These are phyloP conservation scores for Nemania serpens DNA, from an alignment of 2,329 filamentous ascomycete genomes.

Conservation along the genomic window DNA sequence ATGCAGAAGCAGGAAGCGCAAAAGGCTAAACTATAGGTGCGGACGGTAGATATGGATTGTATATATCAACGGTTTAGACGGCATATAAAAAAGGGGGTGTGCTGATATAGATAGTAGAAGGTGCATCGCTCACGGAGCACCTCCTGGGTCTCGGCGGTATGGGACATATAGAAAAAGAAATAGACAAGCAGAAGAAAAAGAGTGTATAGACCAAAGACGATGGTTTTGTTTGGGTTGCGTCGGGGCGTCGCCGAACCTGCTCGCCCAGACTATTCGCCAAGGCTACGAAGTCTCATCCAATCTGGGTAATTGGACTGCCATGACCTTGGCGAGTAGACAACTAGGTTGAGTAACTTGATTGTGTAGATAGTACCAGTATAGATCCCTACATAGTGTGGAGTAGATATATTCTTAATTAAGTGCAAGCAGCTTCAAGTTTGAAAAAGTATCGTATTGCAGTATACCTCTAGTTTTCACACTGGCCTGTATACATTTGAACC, in stretches of 20 bases:
- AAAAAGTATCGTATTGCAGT: too few relatives aligned
- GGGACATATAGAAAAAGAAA: neutral
- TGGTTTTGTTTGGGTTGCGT: too few relatives aligned
- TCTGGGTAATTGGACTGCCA: too few relatives aligned
- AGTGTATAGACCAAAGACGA: neutral
- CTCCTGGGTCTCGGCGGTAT: neutral
- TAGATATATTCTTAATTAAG: too few relatives aligned
- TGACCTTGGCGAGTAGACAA: too few relatives aligned
- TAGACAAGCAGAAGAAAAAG: constrained; percentile 1
- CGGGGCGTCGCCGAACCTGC: neutral
- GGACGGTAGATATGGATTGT: too few relatives aligned
- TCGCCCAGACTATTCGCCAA: constrained; percentile 17
- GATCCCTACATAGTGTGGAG: too few relatives aligned
- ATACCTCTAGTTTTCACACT: too few relatives aligned
- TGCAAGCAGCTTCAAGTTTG: too few relatives aligned
- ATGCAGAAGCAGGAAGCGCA: constrained; percentile 72
- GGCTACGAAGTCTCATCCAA: neutral
- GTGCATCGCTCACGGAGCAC: neutral
- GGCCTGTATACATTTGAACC: too few relatives aligned
- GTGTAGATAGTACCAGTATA: too few relatives aligned
- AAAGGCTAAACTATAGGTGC: constrained; percentile 61
- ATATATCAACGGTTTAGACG: neutral
- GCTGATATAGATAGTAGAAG: neutral
- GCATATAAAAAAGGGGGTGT: constrained; percentile 1
- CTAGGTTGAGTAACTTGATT: too few relatives aligned